phyloP scores from a whole-genome alignment of 192 early-diverging fungal genomes.

The Rhizophagus clarus region DNA sequence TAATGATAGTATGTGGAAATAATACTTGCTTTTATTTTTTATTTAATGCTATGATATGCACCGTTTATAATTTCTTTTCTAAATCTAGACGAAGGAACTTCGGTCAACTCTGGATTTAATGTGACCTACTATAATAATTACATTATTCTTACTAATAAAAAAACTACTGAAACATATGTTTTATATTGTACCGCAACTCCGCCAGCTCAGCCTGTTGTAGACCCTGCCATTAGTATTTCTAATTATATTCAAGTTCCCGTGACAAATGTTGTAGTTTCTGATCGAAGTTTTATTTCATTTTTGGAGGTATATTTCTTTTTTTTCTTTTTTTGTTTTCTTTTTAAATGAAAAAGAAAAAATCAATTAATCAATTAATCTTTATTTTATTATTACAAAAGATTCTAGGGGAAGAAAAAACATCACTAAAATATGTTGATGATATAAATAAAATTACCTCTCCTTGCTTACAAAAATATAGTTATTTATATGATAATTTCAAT shows the following conservation, averaged over 20 bases:
- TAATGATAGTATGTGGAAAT: not conserved
- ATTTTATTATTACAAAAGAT: slow-evolving; percentile 5
- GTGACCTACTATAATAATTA: not conserved
- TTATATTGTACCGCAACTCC: slow-evolving; percentile 4
- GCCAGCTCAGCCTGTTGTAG: not conserved
- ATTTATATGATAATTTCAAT: not conserved
- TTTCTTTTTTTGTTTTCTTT: not conserved
- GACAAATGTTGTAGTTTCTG: slow-evolving; percentile 5
- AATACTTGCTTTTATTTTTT: not conserved
- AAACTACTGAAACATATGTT: not conserved
- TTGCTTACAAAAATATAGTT: slow-evolving; percentile 11
- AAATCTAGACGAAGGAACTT: not conserved
- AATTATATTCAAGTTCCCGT: slow-evolving; percentile 16
- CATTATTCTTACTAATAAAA: not conserved
- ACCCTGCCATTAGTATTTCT: not conserved
- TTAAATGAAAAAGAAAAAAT: not conserved
- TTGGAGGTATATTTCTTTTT: slow-evolving; percentile 13
- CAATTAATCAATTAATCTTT: too few species aligned
- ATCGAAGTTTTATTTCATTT: slow-evolving; percentile 6
- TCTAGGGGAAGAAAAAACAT: not conserved
- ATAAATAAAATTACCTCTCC: not conserved
- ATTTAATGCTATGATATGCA: not conserved
- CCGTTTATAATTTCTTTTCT: not conserved
- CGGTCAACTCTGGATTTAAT: not conserved
- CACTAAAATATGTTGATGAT: slow-evolving; percentile 7